Percentiles rank a stretch among this genome's conserved stretches.
These are phyloP conservation scores for Ganoderma leucocontextum DNA, from an alignment of 1,284 basidiomycete species.

Conservation along the genomic window DNA sequence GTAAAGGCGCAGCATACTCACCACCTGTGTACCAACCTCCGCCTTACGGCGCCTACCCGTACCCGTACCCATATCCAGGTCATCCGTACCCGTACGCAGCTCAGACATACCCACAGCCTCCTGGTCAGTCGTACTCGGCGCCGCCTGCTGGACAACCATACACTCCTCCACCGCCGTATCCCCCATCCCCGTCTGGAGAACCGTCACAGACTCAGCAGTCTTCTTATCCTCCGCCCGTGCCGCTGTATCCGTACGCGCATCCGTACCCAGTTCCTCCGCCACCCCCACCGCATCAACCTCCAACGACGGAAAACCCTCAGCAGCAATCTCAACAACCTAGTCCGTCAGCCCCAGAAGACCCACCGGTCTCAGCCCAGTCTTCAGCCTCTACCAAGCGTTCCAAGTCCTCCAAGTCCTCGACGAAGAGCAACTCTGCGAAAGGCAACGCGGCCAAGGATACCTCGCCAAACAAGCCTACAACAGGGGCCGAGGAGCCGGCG, in stretches of 20 bases:
- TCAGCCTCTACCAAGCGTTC: background rate
- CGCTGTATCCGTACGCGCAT: slow-evolving; percentile 19
- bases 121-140: slow-evolving; percentile 25
- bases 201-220: slow-evolving; percentile 6
- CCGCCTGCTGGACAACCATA: slow-evolving; percentile 23
- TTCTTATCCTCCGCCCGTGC: slow-evolving; percentile 13
- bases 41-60: slow-evolving; percentile 34
- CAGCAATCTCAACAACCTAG: background rate
- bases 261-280: slow-evolving; percentile 12
- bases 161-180: slow-evolving; percentile 15
- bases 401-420: background rate
- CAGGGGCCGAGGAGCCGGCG: background rate
- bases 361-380: background rate
- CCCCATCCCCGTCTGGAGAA: slow-evolving; percentile 17
- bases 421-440: background rate
- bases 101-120: slow-evolving; percentile 23
- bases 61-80: slow-evolving; percentile 31
- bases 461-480: background rate
- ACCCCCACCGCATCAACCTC: slow-evolving; percentile 6
- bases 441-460: background rate
- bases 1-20: slow-evolving; percentile 20
- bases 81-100: slow-evolving; percentile 31
- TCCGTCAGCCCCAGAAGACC: background rate
- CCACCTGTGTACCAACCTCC: slow-evolving; percentile 34
- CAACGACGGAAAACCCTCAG: slow-evolving; percentile 6